Percentiles rank a stretch among this genome's conserved stretches.
Conservation (phyloP, 108 stramenopile species). For the Cylindrotheca closterium region DNA sequence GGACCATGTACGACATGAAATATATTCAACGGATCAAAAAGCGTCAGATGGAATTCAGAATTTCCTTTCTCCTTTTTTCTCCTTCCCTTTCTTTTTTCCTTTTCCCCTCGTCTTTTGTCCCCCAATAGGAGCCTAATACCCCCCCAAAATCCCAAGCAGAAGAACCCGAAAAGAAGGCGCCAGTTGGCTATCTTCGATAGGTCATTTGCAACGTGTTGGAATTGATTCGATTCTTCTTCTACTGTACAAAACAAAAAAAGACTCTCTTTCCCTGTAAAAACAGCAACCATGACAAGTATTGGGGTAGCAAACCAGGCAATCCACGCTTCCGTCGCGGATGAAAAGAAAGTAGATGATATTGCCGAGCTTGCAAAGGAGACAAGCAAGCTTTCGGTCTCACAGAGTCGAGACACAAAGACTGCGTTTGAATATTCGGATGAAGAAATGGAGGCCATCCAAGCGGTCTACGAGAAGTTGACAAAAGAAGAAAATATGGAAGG, state of each 20-base stretch:
- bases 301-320: not conserved
- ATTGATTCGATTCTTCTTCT: not conserved
- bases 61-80: too few species aligned
- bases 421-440: slow-evolving; percentile 24
- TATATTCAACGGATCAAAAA: too few species aligned
- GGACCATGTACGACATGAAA: too few species aligned
- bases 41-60: too few species aligned
- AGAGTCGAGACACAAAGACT: not conserved
- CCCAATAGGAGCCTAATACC: too few species aligned
- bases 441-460: slow-evolving; percentile 23
- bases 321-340: not conserved
- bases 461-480: slow-evolving; percentile 7
- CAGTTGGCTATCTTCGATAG: not conserved
- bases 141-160: too few species aligned
- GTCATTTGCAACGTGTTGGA: not conserved
- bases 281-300: not conserved
- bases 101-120: too few species aligned
- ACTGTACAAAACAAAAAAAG: not conserved
- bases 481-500: slow-evolving; percentile 9
- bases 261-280: too few species aligned
- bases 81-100: not conserved
- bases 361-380: not conserved
- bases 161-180: not conserved
- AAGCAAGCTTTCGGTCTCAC: not conserved
- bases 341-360: not conserved